A percentile compares a stretch with the other conserved stretches of the same genome.
phyloP scores from a whole-genome alignment of 495 filamentous ascomycete genomes.

The Parmelia sp. region DNA sequence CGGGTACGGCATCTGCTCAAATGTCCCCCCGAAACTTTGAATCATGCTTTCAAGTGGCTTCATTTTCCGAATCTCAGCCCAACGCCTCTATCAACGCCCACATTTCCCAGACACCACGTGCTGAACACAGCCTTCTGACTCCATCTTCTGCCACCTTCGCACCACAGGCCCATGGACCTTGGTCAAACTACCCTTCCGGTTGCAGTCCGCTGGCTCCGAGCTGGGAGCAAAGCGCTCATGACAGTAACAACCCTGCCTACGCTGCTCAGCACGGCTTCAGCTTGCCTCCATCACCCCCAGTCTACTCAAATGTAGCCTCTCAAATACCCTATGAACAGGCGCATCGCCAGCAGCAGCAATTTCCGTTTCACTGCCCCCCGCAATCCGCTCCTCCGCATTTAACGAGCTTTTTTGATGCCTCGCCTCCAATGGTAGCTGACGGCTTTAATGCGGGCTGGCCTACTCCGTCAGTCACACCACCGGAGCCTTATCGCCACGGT shows the following conservation, averaged over 20 bases:
- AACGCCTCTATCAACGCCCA: conserved; percentile 13
- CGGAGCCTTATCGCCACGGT: conserved; percentile 13
- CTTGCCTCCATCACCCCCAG: conserved; percentile 9
- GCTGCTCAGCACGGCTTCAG: conserved; percentile 12
- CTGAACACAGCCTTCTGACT: conserved; percentile 13
- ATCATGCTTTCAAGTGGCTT: conserved; percentile 22
- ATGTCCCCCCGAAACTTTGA: conserved; percentile 49
- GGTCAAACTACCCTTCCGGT: conserved; percentile 13
- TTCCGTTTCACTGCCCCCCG: conserved; percentile 23
- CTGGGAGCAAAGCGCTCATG: conserved; percentile 7
- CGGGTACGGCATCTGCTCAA: conserved; percentile 37
- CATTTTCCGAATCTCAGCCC: conserved; percentile 11
- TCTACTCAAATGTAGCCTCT: conserved; percentile 6
- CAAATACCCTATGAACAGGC: conserved; percentile 8
- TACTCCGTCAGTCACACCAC: conserved; percentile 15
- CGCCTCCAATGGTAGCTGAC: conserved; percentile 18
- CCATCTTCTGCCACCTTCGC: conserved; percentile 18
- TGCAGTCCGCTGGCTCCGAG: neutral
- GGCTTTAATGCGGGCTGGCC: conserved; percentile 18
- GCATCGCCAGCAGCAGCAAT: conserved; percentile 8
- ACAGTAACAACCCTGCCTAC: neutral
- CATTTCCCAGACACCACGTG: conserved; percentile 6
- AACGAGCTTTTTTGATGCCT: conserved; percentile 25
- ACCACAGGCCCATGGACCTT: conserved; percentile 12
- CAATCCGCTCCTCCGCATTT: conserved; percentile 27